Evolutionary conservation across 1,284 basidiomycete species (phyloP), one percentile per base, ranked within the genome.

Genomic region (Moesziomyces parantarcticus): DNA sequence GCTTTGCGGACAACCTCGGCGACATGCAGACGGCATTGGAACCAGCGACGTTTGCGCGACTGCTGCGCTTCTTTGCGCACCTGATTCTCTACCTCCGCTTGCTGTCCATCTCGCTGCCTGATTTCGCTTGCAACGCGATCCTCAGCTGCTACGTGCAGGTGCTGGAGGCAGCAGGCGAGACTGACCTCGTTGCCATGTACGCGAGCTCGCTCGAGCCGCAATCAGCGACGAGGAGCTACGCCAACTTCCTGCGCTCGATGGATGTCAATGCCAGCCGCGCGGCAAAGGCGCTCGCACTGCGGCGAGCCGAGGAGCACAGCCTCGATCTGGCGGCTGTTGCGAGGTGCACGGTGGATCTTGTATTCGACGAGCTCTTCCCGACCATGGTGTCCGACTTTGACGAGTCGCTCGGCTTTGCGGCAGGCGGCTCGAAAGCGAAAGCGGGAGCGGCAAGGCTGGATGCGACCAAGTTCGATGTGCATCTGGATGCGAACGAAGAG

Each of bases 151-250:
- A 99, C 81, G 89, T 98, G 3, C 89, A 89, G 68, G 91, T 96
- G 2, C 88, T 99, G 10, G 92, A 82, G 51, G 57, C 89, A 21
- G 63, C 87, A 72, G 58, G 92, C 88, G 90, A 95, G 80, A 88
- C 92, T 34, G 88, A 91, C 46, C 88, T 98, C 14, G 94, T 99
- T 14, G 94, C 95, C 0, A 89, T 97, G 87, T 99, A 99, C 82
- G 93, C 94, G 1, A 90, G 92, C 44, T 92, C 92, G 41, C 86
- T 99, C 21, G 92, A 94, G n/a, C 90, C 92, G 62, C 85, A 85
- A 64, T 93, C 92, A 74, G 94, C 94, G 6, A 90, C 96, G 48
- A 91, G 94, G 76, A 91, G 93, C 46, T 99, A 98, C 78, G 94
- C 95, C 0, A 86, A 91, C 75, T 98, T 94, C 89, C 87, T 99